phyloP scores from a whole-genome alignment of 176 grass and related monocot species.

The Urochloa ruziziensis region DNA sequence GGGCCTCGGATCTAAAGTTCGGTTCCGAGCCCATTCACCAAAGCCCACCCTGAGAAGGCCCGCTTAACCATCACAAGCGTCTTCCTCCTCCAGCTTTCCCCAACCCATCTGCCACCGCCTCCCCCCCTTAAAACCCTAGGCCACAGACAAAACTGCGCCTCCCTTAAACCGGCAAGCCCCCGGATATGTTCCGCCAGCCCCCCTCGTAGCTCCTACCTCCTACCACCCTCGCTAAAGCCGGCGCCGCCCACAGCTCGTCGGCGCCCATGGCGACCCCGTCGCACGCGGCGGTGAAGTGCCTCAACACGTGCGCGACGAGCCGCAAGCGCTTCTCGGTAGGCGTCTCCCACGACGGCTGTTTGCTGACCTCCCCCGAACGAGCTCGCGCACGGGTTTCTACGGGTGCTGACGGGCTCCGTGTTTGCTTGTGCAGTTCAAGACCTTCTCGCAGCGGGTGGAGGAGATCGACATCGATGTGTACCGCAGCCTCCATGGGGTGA shows the following conservation, averaged over 20 bases:
- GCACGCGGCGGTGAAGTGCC: constrained; percentile 66
- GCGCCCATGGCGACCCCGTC: constrained; percentile 61
- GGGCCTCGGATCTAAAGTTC: background rate
- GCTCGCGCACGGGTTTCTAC: background rate
- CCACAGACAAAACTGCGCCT: background rate
- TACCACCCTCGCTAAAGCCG: background rate
- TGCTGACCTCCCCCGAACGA: constrained; percentile 1
- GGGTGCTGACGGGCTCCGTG: constrained; percentile 15
- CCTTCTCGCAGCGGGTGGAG: constrained; percentile 71
- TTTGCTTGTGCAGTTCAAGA: constrained; percentile 74
- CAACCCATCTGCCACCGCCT: background rate
- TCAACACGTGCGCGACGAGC: constrained; percentile 66
- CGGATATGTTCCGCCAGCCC: background rate
- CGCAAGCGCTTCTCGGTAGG: constrained; percentile 78
- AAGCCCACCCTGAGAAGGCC: background rate
- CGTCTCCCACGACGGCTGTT: background rate
- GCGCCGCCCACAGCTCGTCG: background rate
- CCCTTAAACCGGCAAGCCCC: constrained; percentile 48
- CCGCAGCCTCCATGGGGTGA: constrained; percentile 64
- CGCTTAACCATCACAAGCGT: background rate
- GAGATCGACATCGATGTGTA: constrained; percentile 91
- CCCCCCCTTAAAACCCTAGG: constrained; percentile 39
- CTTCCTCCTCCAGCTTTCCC: background rate
- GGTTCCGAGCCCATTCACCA: background rate
- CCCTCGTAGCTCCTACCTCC: constrained; percentile 7